Conservation (phyloP, 1,284 basidiomycete species). For the Volvariella surrecta region DNA sequence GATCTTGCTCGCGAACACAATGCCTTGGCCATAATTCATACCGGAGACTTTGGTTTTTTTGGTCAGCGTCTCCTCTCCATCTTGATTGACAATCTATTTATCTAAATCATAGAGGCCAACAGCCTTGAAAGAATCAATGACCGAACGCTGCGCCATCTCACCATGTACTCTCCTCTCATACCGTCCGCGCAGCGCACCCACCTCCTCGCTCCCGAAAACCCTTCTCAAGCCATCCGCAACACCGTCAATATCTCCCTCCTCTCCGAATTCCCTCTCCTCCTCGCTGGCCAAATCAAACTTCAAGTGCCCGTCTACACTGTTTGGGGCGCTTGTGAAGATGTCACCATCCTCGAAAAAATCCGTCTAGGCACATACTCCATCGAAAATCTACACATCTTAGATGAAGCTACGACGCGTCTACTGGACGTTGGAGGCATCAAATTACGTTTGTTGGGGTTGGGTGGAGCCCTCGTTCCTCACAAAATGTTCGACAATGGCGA, state of each 20-base stretch:
- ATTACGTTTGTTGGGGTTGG: conserved; percentile 88
- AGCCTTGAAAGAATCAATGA: conserved; percentile 89
- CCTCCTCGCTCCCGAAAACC: conserved; percentile 64
- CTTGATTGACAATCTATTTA: conserved; percentile 11
- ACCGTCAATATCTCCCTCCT: conserved; percentile 67
- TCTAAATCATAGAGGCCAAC: conserved; percentile 46
- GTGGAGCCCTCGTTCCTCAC: conserved; percentile 92
- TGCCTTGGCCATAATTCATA: conserved; percentile 95
- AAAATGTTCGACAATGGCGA: conserved; percentile 98
- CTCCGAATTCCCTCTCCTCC: conserved; percentile 90
- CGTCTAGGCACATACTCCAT: conserved; percentile 76
- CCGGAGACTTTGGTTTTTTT: conserved; percentile 99
- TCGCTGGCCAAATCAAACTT: conserved; percentile 83
- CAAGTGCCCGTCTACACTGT: conserved; percentile 93
- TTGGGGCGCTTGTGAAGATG: conserved; percentile 97
- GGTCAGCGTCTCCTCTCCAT: conserved; percentile 34
- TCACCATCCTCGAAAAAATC: conserved; percentile 88
- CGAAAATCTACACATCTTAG: conserved; percentile 84
- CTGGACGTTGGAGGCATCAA: conserved; percentile 92
- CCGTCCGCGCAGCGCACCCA: conserved; percentile 74
- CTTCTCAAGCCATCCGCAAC: conserved; percentile 51
- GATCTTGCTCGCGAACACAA: conserved; percentile 83
- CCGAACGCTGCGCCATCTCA: conserved; percentile 90
- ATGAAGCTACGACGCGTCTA: conserved; percentile 88
- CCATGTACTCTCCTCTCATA: conserved; percentile 97